phyloP scores from a whole-genome alignment of 331 rosid species.

The Malus hybrid region DNA sequence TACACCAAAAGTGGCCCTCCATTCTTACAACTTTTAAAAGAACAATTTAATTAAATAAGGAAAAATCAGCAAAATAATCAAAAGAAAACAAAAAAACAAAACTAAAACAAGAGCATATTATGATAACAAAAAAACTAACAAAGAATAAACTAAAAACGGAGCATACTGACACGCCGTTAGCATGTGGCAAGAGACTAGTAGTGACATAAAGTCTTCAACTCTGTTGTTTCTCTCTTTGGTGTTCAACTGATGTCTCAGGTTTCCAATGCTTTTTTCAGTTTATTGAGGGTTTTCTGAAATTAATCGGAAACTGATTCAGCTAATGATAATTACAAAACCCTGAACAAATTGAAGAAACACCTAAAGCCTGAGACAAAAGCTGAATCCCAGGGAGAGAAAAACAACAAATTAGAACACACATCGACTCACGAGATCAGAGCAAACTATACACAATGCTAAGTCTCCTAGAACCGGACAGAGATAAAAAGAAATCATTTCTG shows the following conservation, averaged over 20 bases:
- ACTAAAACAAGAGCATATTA: too few species aligned
- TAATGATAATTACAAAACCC: neutral
- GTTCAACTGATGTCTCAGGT: neutral
- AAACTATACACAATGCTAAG: neutral
- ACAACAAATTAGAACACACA: neutral
- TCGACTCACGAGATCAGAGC: neutral
- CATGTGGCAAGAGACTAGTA: too few species aligned
- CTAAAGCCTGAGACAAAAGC: neutral
- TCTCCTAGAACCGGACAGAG: too few species aligned
- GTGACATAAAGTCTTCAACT: neutral
- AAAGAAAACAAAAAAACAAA: too few species aligned
- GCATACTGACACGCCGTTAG: too few species aligned
- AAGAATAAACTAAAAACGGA: too few species aligned
- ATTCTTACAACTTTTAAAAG: too few species aligned
- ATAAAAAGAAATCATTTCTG: neutral
- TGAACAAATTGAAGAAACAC: neutral
- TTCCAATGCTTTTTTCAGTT: neutral
- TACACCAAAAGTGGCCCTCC: too few species aligned
- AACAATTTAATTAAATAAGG: too few species aligned
- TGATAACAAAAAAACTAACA: too few species aligned
- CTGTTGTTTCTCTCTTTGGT: neutral
- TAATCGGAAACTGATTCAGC: neutral
- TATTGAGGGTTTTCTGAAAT: neutral
- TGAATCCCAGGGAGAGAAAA: neutral
- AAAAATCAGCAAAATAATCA: too few species aligned